Percentiles rank a stretch among this genome's conserved stretches.
Conservation (phyloP, 139 green algal genomes). For the Chlamydomonas asymmetrica region DNA sequence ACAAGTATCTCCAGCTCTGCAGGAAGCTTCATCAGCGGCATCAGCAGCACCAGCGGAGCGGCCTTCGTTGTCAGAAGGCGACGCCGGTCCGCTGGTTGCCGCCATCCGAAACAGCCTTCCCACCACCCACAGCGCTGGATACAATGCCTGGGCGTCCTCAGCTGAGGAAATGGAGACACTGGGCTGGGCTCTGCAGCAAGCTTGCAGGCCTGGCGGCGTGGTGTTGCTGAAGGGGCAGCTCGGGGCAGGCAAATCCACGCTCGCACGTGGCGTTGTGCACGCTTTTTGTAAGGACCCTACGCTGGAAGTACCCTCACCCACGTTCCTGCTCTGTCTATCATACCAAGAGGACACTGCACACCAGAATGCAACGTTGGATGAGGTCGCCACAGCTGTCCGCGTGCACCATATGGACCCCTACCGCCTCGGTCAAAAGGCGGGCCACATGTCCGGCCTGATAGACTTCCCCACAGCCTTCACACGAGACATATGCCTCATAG, state of each 20-base stretch:
- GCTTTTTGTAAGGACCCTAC: constrained; percentile 34
- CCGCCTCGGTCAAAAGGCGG: constrained; percentile 39
- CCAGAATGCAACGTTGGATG: neutral
- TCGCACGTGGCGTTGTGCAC: constrained; percentile 46
- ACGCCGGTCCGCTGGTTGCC: constrained; percentile 34
- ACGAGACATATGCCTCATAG: constrained; percentile 51
- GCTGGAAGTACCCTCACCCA: constrained; percentile 53
- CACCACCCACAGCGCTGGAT: constrained; percentile 13
- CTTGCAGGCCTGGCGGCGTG: constrained; percentile 31
- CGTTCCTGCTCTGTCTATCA: constrained; percentile 53
- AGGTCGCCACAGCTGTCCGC: neutral
- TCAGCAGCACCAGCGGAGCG: constrained; percentile 11
- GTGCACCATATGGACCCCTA: constrained; percentile 66
- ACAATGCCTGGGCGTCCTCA: constrained; percentile 31
- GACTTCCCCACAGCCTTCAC: constrained; percentile 45
- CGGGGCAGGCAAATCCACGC: constrained; percentile 51
- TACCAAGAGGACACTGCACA: constrained; percentile 43
- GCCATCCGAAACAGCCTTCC: constrained; percentile 39
- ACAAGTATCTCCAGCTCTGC: neutral
- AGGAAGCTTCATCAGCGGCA: neutral
- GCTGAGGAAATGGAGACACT: constrained; percentile 41
- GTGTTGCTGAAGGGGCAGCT: constrained; percentile 48
- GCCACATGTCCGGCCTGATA: constrained; percentile 57
- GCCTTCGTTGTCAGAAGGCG: neutral
- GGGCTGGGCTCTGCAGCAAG: constrained; percentile 32